Percentiles rank a stretch among this genome's conserved stretches.
Conservation (phyloP, 768 basidiomycete species). For the Chalciporus pseudorubinellus region DNA sequence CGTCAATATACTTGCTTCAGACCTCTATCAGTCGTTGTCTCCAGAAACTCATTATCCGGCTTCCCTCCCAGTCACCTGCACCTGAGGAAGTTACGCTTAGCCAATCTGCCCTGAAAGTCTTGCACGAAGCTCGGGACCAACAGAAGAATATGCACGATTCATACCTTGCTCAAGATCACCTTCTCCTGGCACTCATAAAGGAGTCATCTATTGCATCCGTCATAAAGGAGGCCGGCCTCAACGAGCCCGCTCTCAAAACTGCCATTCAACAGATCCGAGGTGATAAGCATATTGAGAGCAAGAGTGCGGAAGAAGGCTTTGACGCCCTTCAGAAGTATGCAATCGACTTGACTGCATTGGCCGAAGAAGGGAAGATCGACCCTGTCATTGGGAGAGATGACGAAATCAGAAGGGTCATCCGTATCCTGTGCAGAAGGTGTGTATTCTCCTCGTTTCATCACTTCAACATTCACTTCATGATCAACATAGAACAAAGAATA, state of each 20-base stretch:
- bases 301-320: constrained; percentile 87
- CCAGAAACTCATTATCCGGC: constrained; percentile 73
- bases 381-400: constrained; percentile 93
- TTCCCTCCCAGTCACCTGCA: constrained; percentile 81
- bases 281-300: constrained; percentile 81
- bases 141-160: constrained; percentile 87
- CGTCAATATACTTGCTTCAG: constrained; percentile 31
- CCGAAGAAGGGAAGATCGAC: constrained; percentile 92
- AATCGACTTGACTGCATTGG: constrained; percentile 80
- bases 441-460: neutral
- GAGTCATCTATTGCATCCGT: constrained; percentile 64
- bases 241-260: constrained; percentile 68
- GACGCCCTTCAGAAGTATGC: constrained; percentile 91
- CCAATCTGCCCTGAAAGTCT: constrained; percentile 52
- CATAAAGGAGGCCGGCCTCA: constrained; percentile 75
- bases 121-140: constrained; percentile 72
- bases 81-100: constrained; percentile 77
- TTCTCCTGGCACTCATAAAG: constrained; percentile 81
- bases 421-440: constrained; percentile 77
- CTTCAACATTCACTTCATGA: constrained; percentile 8
- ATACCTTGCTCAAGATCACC: constrained; percentile 91
- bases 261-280: constrained; percentile 80
- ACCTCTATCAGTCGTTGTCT: constrained; percentile 62
- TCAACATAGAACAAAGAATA: constrained; percentile 81
- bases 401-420: constrained; percentile 82